Base-by-base conservation (phyloP, 1,284 basidiomycete species). In the Cryptococcus wingfieldii region DNA sequence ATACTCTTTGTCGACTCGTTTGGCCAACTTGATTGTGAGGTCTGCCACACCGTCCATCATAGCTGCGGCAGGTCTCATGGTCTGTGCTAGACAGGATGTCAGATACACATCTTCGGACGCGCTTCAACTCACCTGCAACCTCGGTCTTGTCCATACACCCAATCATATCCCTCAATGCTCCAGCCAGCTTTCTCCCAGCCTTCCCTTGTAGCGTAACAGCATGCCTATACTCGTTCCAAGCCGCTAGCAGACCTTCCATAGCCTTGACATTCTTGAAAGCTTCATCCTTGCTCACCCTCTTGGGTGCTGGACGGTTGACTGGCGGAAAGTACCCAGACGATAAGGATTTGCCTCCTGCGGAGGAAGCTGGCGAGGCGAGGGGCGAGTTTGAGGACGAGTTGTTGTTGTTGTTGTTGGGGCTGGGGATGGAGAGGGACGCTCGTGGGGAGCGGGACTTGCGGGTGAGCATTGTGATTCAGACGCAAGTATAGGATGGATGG, bases 181-280 rank as follows among this genome's bases (percentile, higher is more conserved):
- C 47, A 4, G 59, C 65, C 38, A 68, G 46, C 53, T 60, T 63
- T 50, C 53, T 58, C 5, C 63, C 61, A 4, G 61, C 51, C 43
- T 62, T 67, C 4, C 53, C 63, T 8, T 44, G 13, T 6, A 50
- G 41, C 19, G 31, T 34, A 14, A 65, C 13, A 4, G 55, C 58
- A 14, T 59, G 13, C 37, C 65, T 42, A 43, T 67, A 62, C 55
- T 68, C 67, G 46, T 64, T 68, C 65, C 63, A 68, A 4, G 61
- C 63, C 0, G 27, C 39, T 45, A 68, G 45, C 18, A 68, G 54
- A 7, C 57, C 57, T 45, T 67, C 67, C 5, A 67, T 51, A 5
- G 46, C 49, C 44, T 63, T 65, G 14, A 64, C 67, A 14, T 56
- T 61, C 46, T 56, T 62, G 23, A 67, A 47, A 13, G 67, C 64